Base-by-base conservation (phyloP, 768 basidiomycete genomes). In the Mycena kentingensis region DNA sequence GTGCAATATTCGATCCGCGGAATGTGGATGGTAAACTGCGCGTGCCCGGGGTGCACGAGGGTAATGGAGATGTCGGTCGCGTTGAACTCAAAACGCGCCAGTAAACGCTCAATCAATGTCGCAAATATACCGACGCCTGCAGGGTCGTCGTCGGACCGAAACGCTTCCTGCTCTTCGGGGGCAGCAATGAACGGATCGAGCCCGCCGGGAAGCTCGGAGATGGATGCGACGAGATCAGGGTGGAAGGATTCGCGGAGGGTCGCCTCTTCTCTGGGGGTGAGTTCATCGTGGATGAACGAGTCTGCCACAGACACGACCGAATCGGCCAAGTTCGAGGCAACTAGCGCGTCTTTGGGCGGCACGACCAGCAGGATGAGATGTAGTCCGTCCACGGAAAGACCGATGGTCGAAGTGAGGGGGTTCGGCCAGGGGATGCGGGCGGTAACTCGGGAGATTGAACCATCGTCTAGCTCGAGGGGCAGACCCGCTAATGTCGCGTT, bases 401-500 rank as follows among this genome's bases (percentile, higher is more conserved):
- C 84, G 54, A 93, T 74, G 19, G 79, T 81, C 2, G 88, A 85
- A 2, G 85, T 83, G 46, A 93, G 74, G 29, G 90, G 88, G 65
- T 93, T 93, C 13, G 90, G 88, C 81, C 88, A 90, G 43, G 92
- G 90, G 46, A 97, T 82, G 44, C 84, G 83, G 32, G 84, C 90
- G 15, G 86, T 85, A 44, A 94, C 80, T 45, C 83, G 82, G 26
- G 84, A 81, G 55, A 96, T 77, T 38, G 81, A 79, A 18, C 95
- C 94, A 38, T 85, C 78, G 50, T 83, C 77, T 18, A 96, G 71
- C 46, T 70, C 68, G 22, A 96, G 56, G 3, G 92, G 94, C 51
- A 90, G 67, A 50, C 78, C 80, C 46, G 74, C 66, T 25, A 95
- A 66, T 38, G 88, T 72, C 18, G 73, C 66, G 67, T 96, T 93